These are phyloP conservation scores for Microglena sp. DNA, from an alignment of 139 green algal genomes.

Conservation along the genomic window DNA sequence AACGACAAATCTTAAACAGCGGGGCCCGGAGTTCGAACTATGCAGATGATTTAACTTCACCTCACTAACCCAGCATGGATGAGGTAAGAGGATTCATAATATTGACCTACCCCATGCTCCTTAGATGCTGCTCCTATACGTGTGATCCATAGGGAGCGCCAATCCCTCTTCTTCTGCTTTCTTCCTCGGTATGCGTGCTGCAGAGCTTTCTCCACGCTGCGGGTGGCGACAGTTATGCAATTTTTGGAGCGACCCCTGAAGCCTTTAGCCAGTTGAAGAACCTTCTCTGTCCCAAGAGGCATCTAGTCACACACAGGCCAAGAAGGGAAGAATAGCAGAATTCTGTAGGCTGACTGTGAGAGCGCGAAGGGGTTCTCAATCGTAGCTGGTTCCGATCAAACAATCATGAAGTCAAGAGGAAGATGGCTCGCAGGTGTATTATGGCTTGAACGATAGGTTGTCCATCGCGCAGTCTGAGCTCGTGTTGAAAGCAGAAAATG, in stretches of 20 bases:
- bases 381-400: no score
- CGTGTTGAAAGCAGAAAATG: no score
- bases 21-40: no score
- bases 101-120: conserved; percentile 76
- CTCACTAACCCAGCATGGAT: no score
- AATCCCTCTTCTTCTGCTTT: conserved; percentile 83
- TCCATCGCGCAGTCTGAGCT: no score
- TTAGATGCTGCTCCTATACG: conserved; percentile 77
- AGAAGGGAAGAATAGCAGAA: not conserved
- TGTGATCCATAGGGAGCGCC: conserved; percentile 83
- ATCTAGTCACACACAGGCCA: conserved; percentile 15
- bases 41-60: no score
- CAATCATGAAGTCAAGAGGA: no score
- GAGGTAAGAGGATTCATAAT: no score
- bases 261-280: conserved; percentile 80
- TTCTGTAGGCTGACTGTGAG: not conserved
- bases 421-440: no score
- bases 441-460: no score
- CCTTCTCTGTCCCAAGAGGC: conserved; percentile 55
- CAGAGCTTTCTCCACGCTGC: conserved; percentile 83
- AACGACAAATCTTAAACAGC: no score
- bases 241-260: conserved; percentile 88
- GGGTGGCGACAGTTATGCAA: conserved; percentile 72
- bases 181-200: conserved; percentile 82
- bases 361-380: not conserved